phyloP scores from a whole-genome alignment of 2,329 filamentous ascomycete species.

The Claviceps pazoutovae region DNA sequence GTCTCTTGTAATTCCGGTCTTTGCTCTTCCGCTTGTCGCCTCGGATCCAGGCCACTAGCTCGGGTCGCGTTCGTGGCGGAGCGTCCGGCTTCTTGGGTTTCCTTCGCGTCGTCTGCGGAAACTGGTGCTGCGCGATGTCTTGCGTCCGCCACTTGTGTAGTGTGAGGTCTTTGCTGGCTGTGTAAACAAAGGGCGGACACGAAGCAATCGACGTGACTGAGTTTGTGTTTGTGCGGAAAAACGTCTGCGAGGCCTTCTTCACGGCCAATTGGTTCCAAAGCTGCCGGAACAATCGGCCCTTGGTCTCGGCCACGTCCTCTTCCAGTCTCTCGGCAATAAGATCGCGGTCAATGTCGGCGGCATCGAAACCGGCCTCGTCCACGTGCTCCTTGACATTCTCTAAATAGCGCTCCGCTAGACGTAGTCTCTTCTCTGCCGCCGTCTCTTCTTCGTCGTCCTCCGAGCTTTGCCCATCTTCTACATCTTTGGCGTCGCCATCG shows the following conservation, averaged over 20 bases:
- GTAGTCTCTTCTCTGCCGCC: slow-evolving; percentile 71
- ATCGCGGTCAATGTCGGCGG: slow-evolving; percentile 83
- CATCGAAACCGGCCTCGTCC: slow-evolving; percentile 76
- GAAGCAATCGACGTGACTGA: slow-evolving; percentile 68
- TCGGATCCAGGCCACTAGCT: slow-evolving; percentile 47
- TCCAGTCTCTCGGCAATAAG: slow-evolving; percentile 80
- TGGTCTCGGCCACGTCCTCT: slow-evolving; percentile 83
- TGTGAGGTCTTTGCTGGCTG: slow-evolving; percentile 69
- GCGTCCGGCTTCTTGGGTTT: slow-evolving; percentile 44
- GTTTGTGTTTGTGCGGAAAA: slow-evolving; percentile 67
- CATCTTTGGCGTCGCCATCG: slow-evolving; percentile 27
- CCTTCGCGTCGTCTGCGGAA: slow-evolving; percentile 41
- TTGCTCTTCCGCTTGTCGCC: slow-evolving; percentile 46
- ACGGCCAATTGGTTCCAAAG: slow-evolving; percentile 64
- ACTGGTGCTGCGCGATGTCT: slow-evolving; percentile 46
- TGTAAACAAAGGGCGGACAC: slow-evolving; percentile 71
- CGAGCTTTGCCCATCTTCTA: slow-evolving; percentile 33
- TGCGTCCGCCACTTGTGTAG: slow-evolving; percentile 85
- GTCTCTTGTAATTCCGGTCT: slow-evolving; percentile 58
- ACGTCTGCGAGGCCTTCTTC: slow-evolving; percentile 48
- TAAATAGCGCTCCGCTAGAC: slow-evolving; percentile 83
- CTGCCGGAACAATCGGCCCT: slow-evolving; percentile 75
- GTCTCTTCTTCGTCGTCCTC: slow-evolving; percentile 69
- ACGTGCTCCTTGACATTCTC: slow-evolving; percentile 78
- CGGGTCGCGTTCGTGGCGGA: slow-evolving; percentile 47